Conservation (phyloP, 169 alveolate genomes). For the Eimeria sp. region DNA sequence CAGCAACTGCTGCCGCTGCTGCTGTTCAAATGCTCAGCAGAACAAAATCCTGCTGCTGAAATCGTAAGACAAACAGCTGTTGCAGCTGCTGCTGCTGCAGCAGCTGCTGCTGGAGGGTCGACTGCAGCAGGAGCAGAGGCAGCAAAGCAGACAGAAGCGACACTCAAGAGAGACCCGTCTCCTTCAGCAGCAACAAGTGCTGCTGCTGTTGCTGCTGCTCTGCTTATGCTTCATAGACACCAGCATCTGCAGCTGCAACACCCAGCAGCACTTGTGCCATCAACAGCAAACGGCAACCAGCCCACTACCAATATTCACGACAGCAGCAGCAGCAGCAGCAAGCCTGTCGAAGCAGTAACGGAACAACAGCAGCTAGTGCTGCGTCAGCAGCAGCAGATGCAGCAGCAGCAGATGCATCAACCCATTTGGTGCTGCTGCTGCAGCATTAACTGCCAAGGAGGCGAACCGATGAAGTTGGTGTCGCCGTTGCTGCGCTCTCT, state of each 20-base stretch:
- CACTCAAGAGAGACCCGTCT: background rate
- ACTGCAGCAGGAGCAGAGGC: background rate
- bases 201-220: constrained; percentile 46
- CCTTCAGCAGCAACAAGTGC: constrained; percentile 32
- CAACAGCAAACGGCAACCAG: background rate
- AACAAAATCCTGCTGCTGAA: constrained; percentile 13
- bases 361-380: background rate
- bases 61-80: background rate
- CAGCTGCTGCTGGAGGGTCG: background rate
- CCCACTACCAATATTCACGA: background rate
- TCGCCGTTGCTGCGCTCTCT: background rate
- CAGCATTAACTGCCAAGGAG: background rate
- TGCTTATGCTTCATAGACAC: constrained; percentile 37
- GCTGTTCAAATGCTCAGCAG: constrained; percentile 15
- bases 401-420: constrained; percentile 7
- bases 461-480: background rate
- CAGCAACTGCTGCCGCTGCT: background rate
- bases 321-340: constrained; percentile 30
- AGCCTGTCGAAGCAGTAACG: background rate
- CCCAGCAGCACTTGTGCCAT: background rate
- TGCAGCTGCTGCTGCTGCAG: background rate
- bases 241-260: background rate
- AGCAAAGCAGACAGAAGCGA: background rate
- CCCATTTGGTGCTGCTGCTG: constrained; percentile 45
- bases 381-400: constrained; percentile 4